Percentiles rank a stretch among this genome's conserved stretches.
Evolutionary conservation across 2,329 filamentous ascomycete species (phyloP).

Genomic region (Achaetomium macrosporum): DNA sequence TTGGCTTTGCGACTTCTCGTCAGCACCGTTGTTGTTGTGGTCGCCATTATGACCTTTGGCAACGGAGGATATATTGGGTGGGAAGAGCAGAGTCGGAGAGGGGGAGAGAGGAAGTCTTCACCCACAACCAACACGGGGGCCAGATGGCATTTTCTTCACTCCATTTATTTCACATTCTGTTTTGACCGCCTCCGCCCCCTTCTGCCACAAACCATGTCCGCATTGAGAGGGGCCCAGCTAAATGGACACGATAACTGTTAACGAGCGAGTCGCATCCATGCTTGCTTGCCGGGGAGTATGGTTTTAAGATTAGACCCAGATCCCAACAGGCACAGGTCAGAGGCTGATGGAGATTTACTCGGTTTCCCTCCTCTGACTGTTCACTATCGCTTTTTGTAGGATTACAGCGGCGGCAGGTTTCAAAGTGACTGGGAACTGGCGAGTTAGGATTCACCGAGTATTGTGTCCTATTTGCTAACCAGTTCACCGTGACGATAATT

Average conservation of each 20-base stretch:
- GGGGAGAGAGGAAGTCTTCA: background rate
- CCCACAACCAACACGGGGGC: background rate
- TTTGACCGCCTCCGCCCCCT: slow-evolving; percentile 2
- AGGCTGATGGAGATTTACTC: background rate
- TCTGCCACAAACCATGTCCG: slow-evolving; percentile 1
- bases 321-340: background rate
- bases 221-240: background rate
- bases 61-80: background rate
- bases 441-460: too few relatives aligned
- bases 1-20: slow-evolving; percentile 17
- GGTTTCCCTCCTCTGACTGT: background rate
- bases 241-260: background rate
- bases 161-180: background rate
- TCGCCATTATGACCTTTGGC: slow-evolving; percentile 15
- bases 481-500: too few relatives aligned
- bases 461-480: too few relatives aligned
- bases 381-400: too few relatives aligned
- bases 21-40: slow-evolving; percentile 14
- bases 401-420: too few relatives aligned
- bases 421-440: too few relatives aligned
- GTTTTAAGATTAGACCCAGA: slow-evolving; percentile 14
- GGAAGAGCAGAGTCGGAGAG: background rate
- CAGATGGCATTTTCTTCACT: slow-evolving; percentile 6
- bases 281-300: background rate
- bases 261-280: slow-evolving; percentile 15